phyloP scores from a whole-genome alignment of 2,329 filamentous ascomycete genomes.

The Cryphonectria naterciae region DNA sequence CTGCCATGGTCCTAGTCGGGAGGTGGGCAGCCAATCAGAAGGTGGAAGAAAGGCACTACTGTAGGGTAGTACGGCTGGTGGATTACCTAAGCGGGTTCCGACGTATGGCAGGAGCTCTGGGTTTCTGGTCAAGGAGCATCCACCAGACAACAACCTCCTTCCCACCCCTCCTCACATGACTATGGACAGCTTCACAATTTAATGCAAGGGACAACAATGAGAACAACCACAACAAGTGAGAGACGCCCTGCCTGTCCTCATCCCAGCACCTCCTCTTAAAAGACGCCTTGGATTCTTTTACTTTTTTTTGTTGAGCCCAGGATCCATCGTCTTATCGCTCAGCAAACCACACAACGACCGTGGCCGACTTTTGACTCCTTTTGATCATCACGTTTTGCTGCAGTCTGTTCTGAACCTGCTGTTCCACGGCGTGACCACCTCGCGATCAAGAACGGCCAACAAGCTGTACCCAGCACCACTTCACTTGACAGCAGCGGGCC shows the following conservation, averaged over 20 bases:
- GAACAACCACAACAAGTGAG: not conserved
- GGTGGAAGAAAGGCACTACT: not conserved
- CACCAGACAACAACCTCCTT: not conserved
- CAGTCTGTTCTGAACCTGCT: not conserved
- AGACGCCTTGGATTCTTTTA: not conserved
- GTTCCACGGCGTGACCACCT: constrained; percentile 1
- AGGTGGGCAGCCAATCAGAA: not conserved
- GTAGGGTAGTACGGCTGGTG: not conserved
- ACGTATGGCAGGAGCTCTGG: not conserved
- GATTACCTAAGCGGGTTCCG: not conserved
- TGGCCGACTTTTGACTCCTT: not conserved
- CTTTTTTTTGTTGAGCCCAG: not conserved
- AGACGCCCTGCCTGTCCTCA: not conserved
- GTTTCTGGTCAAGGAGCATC: not conserved
- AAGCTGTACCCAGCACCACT: not conserved
- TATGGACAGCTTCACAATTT: not conserved
- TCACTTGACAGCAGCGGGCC: not conserved
- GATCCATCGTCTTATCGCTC: constrained; percentile 7
- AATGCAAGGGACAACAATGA: constrained; percentile 4
- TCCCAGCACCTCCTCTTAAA: constrained; percentile 3
- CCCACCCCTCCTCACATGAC: not conserved
- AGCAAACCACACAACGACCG: not conserved
- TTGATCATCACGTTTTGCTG: not conserved
- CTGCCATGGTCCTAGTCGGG: not conserved
- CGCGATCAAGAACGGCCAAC: not conserved